Conservation (phyloP, 257 asterid species). For the Ajuga chamaepitys region DNA sequence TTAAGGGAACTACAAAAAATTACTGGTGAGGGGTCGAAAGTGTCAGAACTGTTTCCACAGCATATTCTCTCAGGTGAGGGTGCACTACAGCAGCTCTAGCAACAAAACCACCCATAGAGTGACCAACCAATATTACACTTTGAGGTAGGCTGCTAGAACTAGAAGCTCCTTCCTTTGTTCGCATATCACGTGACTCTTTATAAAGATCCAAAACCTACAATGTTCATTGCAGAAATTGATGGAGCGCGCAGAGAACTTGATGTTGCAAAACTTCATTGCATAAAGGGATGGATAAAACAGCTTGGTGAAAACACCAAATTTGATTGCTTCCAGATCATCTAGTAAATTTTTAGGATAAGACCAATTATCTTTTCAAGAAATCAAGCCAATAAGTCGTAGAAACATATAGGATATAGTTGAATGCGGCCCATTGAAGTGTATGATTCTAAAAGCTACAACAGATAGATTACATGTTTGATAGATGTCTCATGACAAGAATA, state of each 20-base stretch:
- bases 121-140: conserved; percentile 96
- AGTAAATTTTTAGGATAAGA: background rate
- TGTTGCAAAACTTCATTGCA: background rate
- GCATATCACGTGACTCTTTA: conserved; percentile 56
- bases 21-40: conserved; percentile 99
- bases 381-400: background rate
- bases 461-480: background rate
- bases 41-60: conserved; percentile 87
- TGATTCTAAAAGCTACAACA: conserved; percentile 5
- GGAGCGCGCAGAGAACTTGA: conserved; percentile 8
- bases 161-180: conserved; percentile 66
- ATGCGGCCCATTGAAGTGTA: conserved; percentile 1
- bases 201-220: conserved; percentile 79
- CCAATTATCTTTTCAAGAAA: background rate
- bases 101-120: conserved; percentile 99
- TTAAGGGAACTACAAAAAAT: conserved; percentile 14
- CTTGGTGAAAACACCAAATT: background rate
- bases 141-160: conserved; percentile 49
- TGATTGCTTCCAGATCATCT: conserved; percentile 7
- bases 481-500: conserved; percentile 4
- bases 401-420: background rate
- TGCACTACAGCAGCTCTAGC: conserved; percentile 94
- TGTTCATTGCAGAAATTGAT: background rate
- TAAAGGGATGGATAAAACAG: background rate
- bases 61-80: conserved; percentile 75